Conservation (phyloP, 768 basidiomycete species). For the Kwoniella heveanensis region DNA sequence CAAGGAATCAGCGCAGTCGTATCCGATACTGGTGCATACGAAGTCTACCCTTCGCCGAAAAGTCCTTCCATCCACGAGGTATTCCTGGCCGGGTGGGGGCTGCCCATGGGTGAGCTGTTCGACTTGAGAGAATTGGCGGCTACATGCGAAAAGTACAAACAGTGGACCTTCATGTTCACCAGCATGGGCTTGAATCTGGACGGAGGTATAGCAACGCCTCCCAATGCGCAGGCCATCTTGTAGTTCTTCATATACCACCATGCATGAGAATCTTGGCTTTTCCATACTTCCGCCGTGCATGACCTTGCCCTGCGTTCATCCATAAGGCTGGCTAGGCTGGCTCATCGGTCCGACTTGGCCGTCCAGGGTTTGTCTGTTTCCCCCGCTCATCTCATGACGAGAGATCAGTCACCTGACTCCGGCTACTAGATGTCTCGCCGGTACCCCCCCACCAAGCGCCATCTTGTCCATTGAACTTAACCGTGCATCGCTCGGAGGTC, state of each 20-base stretch:
- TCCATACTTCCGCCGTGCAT: too few relatives aligned
- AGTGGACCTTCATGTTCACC: constrained; percentile 40
- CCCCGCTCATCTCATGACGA: too few relatives aligned
- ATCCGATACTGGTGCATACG: constrained; percentile 33
- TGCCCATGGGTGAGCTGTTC: constrained; percentile 42
- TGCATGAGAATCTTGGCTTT: not conserved
- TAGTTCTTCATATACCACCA: not conserved
- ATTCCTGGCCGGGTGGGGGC: constrained; percentile 37
- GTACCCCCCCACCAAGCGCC: too few relatives aligned
- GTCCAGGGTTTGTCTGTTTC: too few relatives aligned
- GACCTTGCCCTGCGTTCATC: too few relatives aligned
- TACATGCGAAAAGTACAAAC: constrained; percentile 22
- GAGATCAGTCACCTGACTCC: too few relatives aligned
- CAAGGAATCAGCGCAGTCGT: constrained; percentile 36
- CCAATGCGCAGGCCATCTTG: constrained; percentile 39
- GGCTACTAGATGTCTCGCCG: too few relatives aligned
- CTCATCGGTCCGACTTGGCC: too few relatives aligned
- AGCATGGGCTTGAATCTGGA: constrained; percentile 35
- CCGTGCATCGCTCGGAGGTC: too few relatives aligned
- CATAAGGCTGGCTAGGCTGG: too few relatives aligned
- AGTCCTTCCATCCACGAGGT: constrained; percentile 29
- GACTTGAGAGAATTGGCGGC: constrained; percentile 28
- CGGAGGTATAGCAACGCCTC: constrained; percentile 40
- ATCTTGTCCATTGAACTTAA: too few relatives aligned
- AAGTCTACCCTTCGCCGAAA: constrained; percentile 23